A percentile compares a stretch with the other conserved stretches of the same genome.
phyloP scores from a whole-genome alignment of 768 basidiomycete genomes.

The Kwoniella mangroviensis region DNA sequence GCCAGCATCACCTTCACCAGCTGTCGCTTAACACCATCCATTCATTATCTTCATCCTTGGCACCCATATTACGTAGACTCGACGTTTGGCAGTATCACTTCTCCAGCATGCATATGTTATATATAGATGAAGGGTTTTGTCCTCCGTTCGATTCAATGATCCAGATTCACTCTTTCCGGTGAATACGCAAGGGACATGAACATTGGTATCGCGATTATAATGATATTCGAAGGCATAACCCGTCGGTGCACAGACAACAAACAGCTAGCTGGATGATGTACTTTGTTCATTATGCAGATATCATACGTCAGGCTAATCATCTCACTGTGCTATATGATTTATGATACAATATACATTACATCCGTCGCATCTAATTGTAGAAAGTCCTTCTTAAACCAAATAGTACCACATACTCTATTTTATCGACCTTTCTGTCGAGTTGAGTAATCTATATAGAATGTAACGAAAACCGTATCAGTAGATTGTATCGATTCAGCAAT shows the following conservation, averaged over 20 bases:
- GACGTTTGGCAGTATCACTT: neutral
- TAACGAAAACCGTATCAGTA: neutral
- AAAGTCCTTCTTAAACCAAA: neutral
- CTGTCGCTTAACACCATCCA: neutral
- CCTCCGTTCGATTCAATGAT: too few relatives aligned
- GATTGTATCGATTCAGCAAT: neutral
- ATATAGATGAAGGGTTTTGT: neutral
- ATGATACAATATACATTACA: too few relatives aligned
- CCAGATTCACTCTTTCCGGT: too few relatives aligned
- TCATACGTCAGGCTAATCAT: too few relatives aligned
- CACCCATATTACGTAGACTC: neutral
- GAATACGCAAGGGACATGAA: too few relatives aligned
- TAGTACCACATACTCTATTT: neutral
- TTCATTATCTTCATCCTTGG: neutral
- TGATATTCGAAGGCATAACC: too few relatives aligned
- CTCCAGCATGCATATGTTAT: constrained; percentile 1
- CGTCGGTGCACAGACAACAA: too few relatives aligned
- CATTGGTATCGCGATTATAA: too few relatives aligned
- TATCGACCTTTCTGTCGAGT: constrained; percentile 75
- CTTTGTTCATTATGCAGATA: too few relatives aligned
- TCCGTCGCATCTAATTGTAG: neutral
- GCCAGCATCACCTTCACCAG: constrained; percentile 12
- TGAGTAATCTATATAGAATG: constrained; percentile 68
- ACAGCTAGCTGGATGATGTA: too few relatives aligned
- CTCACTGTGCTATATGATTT: too few relatives aligned